phyloP scores from a whole-genome alignment of 202 grass and related monocot genomes.

The Bolboschoenoplectus hybrid region DNA sequence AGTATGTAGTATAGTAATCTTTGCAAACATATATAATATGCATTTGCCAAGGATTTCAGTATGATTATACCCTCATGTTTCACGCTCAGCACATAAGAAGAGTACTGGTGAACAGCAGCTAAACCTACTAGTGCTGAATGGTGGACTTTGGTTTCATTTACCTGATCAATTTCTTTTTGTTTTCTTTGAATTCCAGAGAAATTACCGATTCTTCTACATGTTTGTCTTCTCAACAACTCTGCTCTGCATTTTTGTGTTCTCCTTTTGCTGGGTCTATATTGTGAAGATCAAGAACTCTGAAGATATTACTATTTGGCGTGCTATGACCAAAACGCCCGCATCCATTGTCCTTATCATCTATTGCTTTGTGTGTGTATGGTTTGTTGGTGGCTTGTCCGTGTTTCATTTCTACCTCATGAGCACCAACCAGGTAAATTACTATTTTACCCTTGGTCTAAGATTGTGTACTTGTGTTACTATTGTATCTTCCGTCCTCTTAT shows the following conservation, averaged over 20 bases:
- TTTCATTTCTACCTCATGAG: conserved; percentile 98
- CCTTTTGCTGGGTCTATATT: conserved; percentile 92
- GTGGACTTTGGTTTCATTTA: background rate
- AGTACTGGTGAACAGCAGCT: background rate
- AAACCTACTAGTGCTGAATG: background rate
- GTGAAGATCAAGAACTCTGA: conserved; percentile 91
- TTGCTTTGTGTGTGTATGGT: conserved; percentile 94
- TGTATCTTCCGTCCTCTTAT: background rate
- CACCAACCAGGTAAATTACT: conserved; percentile 73
- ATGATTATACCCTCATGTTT: background rate
- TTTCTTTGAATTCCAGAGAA: conserved; percentile 63
- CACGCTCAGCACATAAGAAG: background rate
- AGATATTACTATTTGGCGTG: conserved; percentile 67
- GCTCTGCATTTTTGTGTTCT: conserved; percentile 89
- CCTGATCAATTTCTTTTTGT: conserved; percentile 8
- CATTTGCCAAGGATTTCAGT: background rate
- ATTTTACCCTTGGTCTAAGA: background rate
- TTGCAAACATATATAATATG: background rate
- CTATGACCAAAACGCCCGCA: conserved; percentile 86
- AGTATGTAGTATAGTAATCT: background rate
- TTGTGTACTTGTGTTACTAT: conserved; percentile 24
- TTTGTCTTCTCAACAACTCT: conserved; percentile 95
- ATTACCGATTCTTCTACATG: conserved; percentile 99
- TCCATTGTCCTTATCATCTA: conserved; percentile 91
- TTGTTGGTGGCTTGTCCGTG: conserved; percentile 89